Conservation (phyloP, 192 early-diverging fungal genomes). For the Backusella psychrophila region DNA sequence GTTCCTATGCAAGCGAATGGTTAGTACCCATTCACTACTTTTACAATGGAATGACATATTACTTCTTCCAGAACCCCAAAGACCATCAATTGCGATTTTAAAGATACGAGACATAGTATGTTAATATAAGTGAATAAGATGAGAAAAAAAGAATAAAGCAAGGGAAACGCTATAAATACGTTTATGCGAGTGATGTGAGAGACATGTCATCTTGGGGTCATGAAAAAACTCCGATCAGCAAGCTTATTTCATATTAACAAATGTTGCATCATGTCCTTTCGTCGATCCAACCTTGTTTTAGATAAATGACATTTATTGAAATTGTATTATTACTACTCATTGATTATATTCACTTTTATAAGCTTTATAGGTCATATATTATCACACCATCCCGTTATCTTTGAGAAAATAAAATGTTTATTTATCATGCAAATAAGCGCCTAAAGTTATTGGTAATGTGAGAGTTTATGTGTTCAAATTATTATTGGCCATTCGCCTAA, state of each 20-base stretch:
- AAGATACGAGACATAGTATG: conserved; percentile 42
- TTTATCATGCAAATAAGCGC: background rate
- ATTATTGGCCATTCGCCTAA: background rate
- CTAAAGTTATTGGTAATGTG: background rate
- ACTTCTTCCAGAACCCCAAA: conserved; percentile 81
- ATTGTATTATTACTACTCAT: no score
- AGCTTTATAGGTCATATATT: background rate
- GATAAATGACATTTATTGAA: no score
- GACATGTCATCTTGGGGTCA: background rate
- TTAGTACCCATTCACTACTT: background rate
- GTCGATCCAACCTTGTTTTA: no score
- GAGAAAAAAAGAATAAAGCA: background rate
- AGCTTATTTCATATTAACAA: background rate
- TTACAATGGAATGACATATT: conserved; percentile 12
- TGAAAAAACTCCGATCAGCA: background rate
- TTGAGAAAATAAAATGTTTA: background rate
- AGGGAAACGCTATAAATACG: background rate
- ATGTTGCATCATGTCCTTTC: background rate
- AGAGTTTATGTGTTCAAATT: background rate
- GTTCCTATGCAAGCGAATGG: conserved; percentile 36
- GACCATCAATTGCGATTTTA: conserved; percentile 79
- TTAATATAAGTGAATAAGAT: background rate
- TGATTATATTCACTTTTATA: no score
- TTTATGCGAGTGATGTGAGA: background rate
- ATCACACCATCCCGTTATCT: background rate